Percentiles rank a stretch among this genome's conserved stretches.
Evolutionary conservation across 2,329 filamentous ascomycete species (phyloP).

Genomic region (Trichoderma sp.): DNA sequence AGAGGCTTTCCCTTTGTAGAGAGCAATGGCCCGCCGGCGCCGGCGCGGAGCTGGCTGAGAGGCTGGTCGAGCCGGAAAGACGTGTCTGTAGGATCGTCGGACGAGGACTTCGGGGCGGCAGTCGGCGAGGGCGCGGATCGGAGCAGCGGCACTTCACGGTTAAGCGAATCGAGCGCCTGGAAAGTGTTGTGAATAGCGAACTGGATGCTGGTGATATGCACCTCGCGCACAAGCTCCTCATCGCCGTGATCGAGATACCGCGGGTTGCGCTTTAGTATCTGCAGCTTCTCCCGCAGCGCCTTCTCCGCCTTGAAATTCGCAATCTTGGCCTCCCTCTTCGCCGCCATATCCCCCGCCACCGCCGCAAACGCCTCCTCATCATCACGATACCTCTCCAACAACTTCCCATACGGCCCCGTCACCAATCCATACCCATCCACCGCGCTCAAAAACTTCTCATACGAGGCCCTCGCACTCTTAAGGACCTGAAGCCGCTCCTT

Average conservation of each 20-base stretch:
- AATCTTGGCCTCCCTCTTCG: conserved; percentile 80
- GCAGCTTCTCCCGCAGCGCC: conserved; percentile 77
- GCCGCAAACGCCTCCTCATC: conserved; percentile 71
- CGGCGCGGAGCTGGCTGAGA: conserved; percentile 49
- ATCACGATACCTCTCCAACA: conserved; percentile 72
- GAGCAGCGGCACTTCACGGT: conserved; percentile 80
- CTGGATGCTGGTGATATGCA: conserved; percentile 73
- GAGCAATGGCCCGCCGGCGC: conserved; percentile 68
- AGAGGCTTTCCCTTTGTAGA: conserved; percentile 79
- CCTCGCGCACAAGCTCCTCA: conserved; percentile 76
- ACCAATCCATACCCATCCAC: conserved; percentile 79
- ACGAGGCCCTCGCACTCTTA: conserved; percentile 62
- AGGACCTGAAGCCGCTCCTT: conserved; percentile 62
- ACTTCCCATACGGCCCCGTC: conserved; percentile 58
- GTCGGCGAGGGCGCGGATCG: conserved; percentile 64
- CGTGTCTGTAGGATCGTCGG: conserved; percentile 39
- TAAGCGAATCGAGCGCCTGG: conserved; percentile 81
- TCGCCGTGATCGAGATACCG: conserved; percentile 64
- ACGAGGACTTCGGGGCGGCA: conserved; percentile 31
- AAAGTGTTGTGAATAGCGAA: conserved; percentile 78
- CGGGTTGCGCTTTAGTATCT: conserved; percentile 48
- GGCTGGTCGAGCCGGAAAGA: conserved; percentile 72
- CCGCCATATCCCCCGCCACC: conserved; percentile 59
- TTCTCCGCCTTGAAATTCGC: conserved; percentile 82
- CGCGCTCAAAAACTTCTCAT: conserved; percentile 74